phyloP scores from a whole-genome alignment of 768 basidiomycete species.

The Lyophyllum shimeji region DNA sequence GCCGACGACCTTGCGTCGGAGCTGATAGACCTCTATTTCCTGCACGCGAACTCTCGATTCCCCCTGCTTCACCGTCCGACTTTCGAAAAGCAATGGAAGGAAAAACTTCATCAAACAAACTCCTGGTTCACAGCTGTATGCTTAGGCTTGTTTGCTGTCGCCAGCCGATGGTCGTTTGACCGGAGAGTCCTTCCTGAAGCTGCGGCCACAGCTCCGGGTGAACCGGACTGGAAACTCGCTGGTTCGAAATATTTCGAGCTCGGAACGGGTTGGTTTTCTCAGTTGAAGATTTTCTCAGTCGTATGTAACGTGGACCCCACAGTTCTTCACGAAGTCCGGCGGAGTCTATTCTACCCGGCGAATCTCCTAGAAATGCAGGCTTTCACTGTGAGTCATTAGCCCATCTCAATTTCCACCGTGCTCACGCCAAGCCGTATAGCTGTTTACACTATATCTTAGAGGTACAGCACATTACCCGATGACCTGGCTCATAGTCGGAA shows the following conservation, averaged over 20 bases:
- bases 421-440: constrained; percentile 43
- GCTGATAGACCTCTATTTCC: constrained; percentile 72
- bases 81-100: constrained; percentile 61
- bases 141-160: constrained; percentile 66
- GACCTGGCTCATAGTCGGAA: constrained; percentile 54
- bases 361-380: constrained; percentile 65
- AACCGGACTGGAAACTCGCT: constrained; percentile 48
- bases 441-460: constrained; percentile 42
- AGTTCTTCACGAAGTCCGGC: constrained; percentile 53
- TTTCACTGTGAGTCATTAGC: constrained; percentile 37
- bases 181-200: constrained; percentile 46
- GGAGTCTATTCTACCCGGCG: constrained; percentile 54
- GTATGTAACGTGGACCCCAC: constrained; percentile 4
- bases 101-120: constrained; percentile 52
- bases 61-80: constrained; percentile 74
- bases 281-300: neutral
- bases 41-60: constrained; percentile 52
- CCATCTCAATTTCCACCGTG: neutral
- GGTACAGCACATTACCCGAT: constrained; percentile 48
- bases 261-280: constrained; percentile 42
- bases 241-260: constrained; percentile 63
- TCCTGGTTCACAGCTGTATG: constrained; percentile 62
- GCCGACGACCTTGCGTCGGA: constrained; percentile 54
- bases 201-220: constrained; percentile 23
- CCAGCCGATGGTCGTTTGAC: constrained; percentile 65